Evolutionary conservation across 164 flowering plant genomes (phyloP).

Genomic region (Saururus chinensis): DNA sequence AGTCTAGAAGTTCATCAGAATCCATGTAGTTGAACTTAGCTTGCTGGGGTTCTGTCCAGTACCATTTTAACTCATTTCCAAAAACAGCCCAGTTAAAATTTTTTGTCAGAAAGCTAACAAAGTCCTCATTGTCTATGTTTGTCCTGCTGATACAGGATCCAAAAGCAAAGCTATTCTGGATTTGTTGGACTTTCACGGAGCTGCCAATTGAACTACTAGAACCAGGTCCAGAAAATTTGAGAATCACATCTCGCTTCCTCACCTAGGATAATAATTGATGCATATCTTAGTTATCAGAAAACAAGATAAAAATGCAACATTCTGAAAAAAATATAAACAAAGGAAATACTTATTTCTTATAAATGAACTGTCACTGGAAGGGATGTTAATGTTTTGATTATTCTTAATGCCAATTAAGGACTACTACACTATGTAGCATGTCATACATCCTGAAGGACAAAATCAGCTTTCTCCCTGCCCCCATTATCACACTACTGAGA

Average conservation of each 20-base stretch:
- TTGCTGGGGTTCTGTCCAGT: constrained; percentile 77
- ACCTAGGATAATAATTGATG: constrained; percentile 23
- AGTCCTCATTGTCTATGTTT: constrained; percentile 90
- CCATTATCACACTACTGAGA: too few relatives aligned
- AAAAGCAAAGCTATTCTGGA: constrained; percentile 69
- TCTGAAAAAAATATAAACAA: too few relatives aligned
- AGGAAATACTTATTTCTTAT: too few relatives aligned
- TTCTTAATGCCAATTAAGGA: neutral
- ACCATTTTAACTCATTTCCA: constrained; percentile 93
- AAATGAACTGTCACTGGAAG: too few relatives aligned
- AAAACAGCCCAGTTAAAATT: constrained; percentile 93
- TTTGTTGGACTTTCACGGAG: constrained; percentile 52
- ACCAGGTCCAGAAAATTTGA: constrained; percentile 49
- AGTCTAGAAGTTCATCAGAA: constrained; percentile 71
- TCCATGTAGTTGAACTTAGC: constrained; percentile 78
- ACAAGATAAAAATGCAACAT: neutral
- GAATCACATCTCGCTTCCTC: constrained; percentile 77
- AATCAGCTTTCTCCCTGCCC: too few relatives aligned
- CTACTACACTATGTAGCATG: too few relatives aligned
- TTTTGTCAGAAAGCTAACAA: constrained; percentile 58
- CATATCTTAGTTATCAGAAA: neutral
- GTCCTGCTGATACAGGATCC: constrained; percentile 69
- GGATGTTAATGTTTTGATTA: neutral
- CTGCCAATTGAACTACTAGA: constrained; percentile 26
- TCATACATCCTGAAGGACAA: too few relatives aligned